phyloP scores from a whole-genome alignment of 345 rosid species.

The Hirschfeldia incana region DNA sequence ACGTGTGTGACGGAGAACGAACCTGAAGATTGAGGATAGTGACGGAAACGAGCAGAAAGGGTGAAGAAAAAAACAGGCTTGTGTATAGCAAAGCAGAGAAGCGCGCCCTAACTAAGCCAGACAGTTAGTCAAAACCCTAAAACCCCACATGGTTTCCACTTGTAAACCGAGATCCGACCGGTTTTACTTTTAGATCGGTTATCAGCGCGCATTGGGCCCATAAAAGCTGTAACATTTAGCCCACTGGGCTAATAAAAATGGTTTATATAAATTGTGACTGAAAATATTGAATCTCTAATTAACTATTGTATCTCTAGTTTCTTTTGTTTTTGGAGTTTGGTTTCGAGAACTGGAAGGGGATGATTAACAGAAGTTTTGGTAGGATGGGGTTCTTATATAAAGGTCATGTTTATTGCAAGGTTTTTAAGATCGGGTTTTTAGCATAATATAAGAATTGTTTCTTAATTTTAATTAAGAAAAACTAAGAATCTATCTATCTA shows the following conservation, averaged over 20 bases:
- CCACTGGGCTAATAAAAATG: neutral
- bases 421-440: too few species aligned
- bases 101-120: neutral
- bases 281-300: neutral
- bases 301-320: neutral
- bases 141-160: slow-evolving; percentile 8
- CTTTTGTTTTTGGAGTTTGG: too few species aligned
- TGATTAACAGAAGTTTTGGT: too few species aligned
- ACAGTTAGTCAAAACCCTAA: slow-evolving; percentile 19
- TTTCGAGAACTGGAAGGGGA: too few species aligned
- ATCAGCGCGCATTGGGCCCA: neutral
- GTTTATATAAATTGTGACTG: neutral
- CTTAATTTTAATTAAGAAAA: too few species aligned
- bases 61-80: neutral
- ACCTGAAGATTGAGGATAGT: slow-evolving; percentile 21
- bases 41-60: slow-evolving; percentile 15
- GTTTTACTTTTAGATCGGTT: neutral
- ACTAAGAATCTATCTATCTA: too few species aligned
- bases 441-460: too few species aligned
- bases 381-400: too few species aligned
- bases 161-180: slow-evolving; percentile 1
- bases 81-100: slow-evolving; percentile 19
- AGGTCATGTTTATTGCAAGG: too few species aligned
- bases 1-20: slow-evolving; percentile 1
- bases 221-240: neutral